Conservation (phyloP, 257 asterid genomes). For the Schizonepeta tenuifolia region DNA sequence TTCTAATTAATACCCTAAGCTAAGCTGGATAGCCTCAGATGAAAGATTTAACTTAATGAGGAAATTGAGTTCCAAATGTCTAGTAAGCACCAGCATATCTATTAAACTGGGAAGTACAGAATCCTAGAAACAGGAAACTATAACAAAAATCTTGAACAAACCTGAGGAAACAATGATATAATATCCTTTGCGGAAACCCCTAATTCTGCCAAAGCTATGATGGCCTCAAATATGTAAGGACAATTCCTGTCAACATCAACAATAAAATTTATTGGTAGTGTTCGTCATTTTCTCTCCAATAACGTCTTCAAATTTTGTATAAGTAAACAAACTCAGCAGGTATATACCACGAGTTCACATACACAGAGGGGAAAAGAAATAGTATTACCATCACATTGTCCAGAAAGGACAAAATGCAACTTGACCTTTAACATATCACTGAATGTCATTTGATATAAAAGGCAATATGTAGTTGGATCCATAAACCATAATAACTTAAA, state of each 20-base stretch:
- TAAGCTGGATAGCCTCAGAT: conserved; percentile 26
- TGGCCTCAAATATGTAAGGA: conserved; percentile 86
- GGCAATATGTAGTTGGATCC: neutral
- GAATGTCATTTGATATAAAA: conserved; percentile 1
- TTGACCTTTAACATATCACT: conserved; percentile 24
- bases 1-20: conserved; percentile 13
- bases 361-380: conserved; percentile 14
- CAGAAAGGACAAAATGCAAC: conserved; percentile 13
- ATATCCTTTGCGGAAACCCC: conserved; percentile 87
- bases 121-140: conserved; percentile 11
- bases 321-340: conserved; percentile 10
- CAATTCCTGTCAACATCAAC: conserved; percentile 63
- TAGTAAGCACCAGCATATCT: conserved; percentile 16
- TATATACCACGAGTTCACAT: neutral
- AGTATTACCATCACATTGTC: conserved; percentile 21
- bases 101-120: conserved; percentile 21
- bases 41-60: conserved; percentile 18
- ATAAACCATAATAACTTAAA: neutral
- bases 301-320: conserved; percentile 16
- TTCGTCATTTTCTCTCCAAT: conserved; percentile 14
- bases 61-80: conserved; percentile 14
- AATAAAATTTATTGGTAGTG: conserved; percentile 14
- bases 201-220: conserved; percentile 88
- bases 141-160: conserved; percentile 38
- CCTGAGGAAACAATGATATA: conserved; percentile 82